Evolutionary conservation across 139 green algal genomes (phyloP).

Genomic region (Picochlorum sp.): DNA sequence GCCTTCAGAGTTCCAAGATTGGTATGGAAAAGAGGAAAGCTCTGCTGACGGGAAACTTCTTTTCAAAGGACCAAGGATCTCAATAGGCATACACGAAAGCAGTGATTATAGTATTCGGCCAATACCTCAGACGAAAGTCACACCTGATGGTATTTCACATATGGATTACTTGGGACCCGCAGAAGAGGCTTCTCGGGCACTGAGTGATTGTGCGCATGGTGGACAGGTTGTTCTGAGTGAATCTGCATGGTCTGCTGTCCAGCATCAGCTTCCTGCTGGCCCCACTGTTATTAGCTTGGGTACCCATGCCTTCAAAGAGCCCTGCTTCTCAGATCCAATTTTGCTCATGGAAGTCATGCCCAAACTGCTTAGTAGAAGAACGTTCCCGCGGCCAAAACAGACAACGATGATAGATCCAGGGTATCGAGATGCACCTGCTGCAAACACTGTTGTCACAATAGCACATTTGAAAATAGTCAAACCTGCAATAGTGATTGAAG

Average conservation of each 20-base stretch:
- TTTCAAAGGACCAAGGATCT: slow-evolving; percentile 55
- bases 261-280: slow-evolving; percentile 44
- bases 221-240: slow-evolving; percentile 68
- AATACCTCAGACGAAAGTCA: background rate
- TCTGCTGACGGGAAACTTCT: slow-evolving; percentile 54
- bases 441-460: slow-evolving; percentile 51
- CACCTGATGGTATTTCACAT: slow-evolving; percentile 8
- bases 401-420: slow-evolving; percentile 55
- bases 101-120: slow-evolving; percentile 17
- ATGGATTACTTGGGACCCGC: slow-evolving; percentile 42
- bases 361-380: slow-evolving; percentile 46
- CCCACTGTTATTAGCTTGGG: slow-evolving; percentile 56
- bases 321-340: slow-evolving; percentile 27
- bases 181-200: slow-evolving; percentile 31
- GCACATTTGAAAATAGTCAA: slow-evolving; percentile 41
- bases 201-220: slow-evolving; percentile 39
- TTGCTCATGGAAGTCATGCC: slow-evolving; percentile 68
- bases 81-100: slow-evolving; percentile 57
- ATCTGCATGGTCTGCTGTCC: slow-evolving; percentile 57
- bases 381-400: slow-evolving; percentile 49
- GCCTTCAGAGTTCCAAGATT: slow-evolving; percentile 38
- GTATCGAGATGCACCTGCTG: slow-evolving; percentile 57
- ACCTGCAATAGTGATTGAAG: slow-evolving; percentile 38
- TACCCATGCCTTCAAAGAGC: slow-evolving; percentile 41
- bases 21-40: slow-evolving; percentile 32